Evolutionary conservation across 768 basidiomycete genomes (phyloP).

Genomic region (Amanita pseudoporphyria): DNA sequence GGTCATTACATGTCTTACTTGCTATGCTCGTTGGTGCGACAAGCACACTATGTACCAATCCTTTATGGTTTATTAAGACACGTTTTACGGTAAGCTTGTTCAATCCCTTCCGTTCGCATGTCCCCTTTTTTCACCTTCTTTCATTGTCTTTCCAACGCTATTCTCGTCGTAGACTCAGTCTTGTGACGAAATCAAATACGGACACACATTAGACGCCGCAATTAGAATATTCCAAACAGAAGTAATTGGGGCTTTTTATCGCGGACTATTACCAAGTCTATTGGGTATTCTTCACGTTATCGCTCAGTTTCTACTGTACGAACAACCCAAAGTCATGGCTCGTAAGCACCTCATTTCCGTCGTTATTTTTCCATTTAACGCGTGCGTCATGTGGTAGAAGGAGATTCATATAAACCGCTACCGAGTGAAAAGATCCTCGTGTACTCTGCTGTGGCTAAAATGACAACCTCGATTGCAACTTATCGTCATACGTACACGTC

Average conservation of each 20-base stretch:
- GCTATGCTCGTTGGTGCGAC: conserved; percentile 94
- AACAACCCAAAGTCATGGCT: conserved; percentile 78
- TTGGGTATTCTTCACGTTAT: conserved; percentile 93
- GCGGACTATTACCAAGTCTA: conserved; percentile 86
- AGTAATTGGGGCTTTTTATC: conserved; percentile 85
- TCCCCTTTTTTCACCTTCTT: background rate
- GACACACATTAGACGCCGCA: conserved; percentile 86
- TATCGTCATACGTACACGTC: conserved; percentile 98
- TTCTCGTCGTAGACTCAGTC: conserved; percentile 65
- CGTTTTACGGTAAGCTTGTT: conserved; percentile 78
- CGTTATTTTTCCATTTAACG: background rate
- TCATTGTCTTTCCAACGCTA: background rate
- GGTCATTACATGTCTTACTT: conserved; percentile 84
- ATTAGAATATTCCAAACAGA: conserved; percentile 84
- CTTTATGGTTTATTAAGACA: conserved; percentile 98
- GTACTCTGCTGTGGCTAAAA: conserved; percentile 91
- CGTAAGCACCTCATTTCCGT: conserved; percentile 43
- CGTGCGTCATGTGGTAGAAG: background rate
- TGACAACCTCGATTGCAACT: conserved; percentile 90
- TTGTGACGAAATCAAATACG: conserved; percentile 67
- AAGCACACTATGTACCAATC: conserved; percentile 91
- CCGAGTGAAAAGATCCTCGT: no score
- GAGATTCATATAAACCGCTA: conserved; percentile 43
- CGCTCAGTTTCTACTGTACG: conserved; percentile 96
- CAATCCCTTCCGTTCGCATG: background rate